phyloP scores from a whole-genome alignment of 148 eudicot genomes.

The Cornus suecica region DNA sequence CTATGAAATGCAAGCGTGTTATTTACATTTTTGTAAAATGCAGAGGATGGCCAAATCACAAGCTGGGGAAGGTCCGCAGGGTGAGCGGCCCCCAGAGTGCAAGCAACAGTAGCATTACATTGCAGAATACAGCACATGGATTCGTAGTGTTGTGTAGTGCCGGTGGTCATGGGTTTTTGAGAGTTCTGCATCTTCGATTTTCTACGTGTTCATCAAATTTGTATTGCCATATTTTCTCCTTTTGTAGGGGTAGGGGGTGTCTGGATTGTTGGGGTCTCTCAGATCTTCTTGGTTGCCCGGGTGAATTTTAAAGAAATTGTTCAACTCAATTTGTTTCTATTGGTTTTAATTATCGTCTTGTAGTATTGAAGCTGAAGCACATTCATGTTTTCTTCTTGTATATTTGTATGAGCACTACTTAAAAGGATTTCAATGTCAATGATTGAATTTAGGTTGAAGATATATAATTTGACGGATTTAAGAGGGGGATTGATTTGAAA shows the following conservation, averaged over 20 bases:
- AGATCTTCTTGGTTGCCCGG: background rate
- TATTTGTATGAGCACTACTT: too few relatives aligned
- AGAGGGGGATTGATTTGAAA: too few relatives aligned
- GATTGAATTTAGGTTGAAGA: too few relatives aligned
- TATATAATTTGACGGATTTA: too few relatives aligned
- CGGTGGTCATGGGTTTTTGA: background rate
- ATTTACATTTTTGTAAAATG: slow-evolving; percentile 10
- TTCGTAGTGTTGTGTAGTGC: background rate
- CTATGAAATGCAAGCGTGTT: background rate
- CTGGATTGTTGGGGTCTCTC: background rate
- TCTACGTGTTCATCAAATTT: background rate
- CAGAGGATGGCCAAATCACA: slow-evolving; percentile 53
- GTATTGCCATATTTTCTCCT: background rate
- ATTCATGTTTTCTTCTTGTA: too few relatives aligned
- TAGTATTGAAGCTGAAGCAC: background rate
- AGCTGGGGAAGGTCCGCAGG: slow-evolving; percentile 38
- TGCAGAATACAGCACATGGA: background rate
- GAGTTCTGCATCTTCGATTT: background rate
- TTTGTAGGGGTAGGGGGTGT: background rate
- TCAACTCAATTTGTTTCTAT: background rate
- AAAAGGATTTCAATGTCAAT: too few relatives aligned
- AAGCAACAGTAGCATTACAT: slow-evolving; percentile 51
- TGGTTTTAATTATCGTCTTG: background rate
- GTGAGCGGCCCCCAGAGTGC: slow-evolving; percentile 83
- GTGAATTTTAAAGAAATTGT: background rate